phyloP scores from a whole-genome alignment of 441 rosid genomes.

The Euphorbia celastroides region DNA sequence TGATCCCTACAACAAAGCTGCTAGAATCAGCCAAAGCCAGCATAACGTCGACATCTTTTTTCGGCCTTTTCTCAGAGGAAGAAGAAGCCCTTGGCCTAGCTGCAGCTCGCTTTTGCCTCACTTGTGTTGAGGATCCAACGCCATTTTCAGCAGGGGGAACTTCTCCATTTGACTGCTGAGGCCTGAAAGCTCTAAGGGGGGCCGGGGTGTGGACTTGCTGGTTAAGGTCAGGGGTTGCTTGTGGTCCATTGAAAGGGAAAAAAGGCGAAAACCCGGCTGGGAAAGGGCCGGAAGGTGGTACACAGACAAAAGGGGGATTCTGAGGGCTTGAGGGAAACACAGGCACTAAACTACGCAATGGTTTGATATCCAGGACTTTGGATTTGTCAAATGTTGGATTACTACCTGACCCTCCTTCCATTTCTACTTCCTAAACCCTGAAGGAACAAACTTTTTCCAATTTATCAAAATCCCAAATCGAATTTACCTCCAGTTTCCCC shows the following conservation, averaged over 20 bases:
- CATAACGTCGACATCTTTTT: constrained; percentile 16
- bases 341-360: constrained; percentile 53
- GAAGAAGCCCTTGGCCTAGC: neutral
- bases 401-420: constrained; percentile 30
- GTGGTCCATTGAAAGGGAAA: constrained; percentile 48
- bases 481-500: neutral
- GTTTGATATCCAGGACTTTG: constrained; percentile 62
- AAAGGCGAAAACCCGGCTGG: constrained; percentile 57
- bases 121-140: no score
- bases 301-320: no score
- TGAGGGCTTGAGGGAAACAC: constrained; percentile 45
- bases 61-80: constrained; percentile 12
- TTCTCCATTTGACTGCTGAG: constrained; percentile 18
- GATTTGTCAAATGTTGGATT: constrained; percentile 50
- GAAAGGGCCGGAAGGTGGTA: no score
- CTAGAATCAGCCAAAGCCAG: constrained; percentile 17
- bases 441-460: neutral
- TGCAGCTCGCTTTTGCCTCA: neutral
- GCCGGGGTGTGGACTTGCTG: constrained; percentile 29
- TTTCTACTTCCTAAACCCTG: constrained; percentile 12
- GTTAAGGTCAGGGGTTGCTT: constrained; percentile 31
- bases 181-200: constrained; percentile 29
- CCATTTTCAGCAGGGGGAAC: constrained; percentile 16
- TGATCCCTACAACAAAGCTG: constrained; percentile 31
- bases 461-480: neutral